phyloP scores from a whole-genome alignment of 2,329 filamentous ascomycete species.

The Botrytis elliptica region DNA sequence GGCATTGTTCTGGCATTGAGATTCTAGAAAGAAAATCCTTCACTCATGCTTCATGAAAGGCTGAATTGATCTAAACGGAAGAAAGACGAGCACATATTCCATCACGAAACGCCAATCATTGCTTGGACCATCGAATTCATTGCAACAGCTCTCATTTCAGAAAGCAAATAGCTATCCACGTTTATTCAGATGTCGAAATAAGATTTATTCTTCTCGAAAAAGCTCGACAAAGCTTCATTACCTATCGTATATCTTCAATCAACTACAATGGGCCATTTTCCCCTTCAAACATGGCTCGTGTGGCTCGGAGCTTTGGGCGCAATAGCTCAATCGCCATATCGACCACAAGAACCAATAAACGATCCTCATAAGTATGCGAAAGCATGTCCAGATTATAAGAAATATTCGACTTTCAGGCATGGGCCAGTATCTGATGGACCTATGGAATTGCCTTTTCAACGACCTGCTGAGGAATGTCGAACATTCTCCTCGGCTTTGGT shows the following conservation, averaged over 20 bases:
- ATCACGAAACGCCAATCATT: conserved; percentile 4
- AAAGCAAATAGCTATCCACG: conserved; percentile 1
- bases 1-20: neutral
- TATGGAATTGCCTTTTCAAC: conserved; percentile 78
- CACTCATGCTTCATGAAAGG: no score
- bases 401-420: conserved; percentile 48
- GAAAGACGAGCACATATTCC: neutral
- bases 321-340: conserved; percentile 20
- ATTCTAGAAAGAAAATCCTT: neutral
- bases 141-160: neutral
- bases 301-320: conserved; percentile 15
- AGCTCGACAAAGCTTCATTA: neutral
- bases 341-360: conserved; percentile 9
- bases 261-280: neutral
- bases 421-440: conserved; percentile 77
- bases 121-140: neutral
- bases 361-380: conserved; percentile 25
- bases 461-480: conserved; percentile 76
- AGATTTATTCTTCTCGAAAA: neutral
- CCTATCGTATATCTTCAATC: neutral
- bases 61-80: neutral
- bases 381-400: conserved; percentile 41
- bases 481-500: conserved; percentile 86
- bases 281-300: conserved; percentile 3
- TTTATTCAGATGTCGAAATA: conserved; percentile 1